Evolutionary conservation across 805 yeast genomes (phyloP).

Genomic region (Sugiyamaella qingdaonensis): DNA sequence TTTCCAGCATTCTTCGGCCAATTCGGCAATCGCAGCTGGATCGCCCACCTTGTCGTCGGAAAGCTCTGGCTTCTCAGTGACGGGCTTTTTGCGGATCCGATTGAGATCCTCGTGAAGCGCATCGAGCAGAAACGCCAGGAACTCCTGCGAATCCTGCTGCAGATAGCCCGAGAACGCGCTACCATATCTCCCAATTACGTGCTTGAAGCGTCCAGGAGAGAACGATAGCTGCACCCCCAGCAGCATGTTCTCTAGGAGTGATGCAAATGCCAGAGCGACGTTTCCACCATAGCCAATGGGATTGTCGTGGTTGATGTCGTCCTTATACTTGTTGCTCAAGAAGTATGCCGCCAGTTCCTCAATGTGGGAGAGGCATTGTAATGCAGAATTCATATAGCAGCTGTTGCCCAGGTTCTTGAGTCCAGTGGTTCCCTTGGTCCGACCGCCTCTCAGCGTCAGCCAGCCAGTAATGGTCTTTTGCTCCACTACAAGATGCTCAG

Average conservation of each 20-base stretch:
- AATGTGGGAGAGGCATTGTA: conserved; percentile 80
- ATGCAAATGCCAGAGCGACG: conserved; percentile 72
- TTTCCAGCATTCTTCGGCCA: conserved; percentile 78
- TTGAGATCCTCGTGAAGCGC: conserved; percentile 91
- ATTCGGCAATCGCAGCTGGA: conserved; percentile 41
- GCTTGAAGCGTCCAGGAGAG: conserved; percentile 75
- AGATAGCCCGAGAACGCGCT: conserved; percentile 73
- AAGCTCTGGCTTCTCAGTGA: conserved; percentile 79
- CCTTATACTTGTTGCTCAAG: conserved; percentile 45
- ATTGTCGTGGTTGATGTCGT: conserved; percentile 68
- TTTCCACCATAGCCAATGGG: conserved; percentile 85
- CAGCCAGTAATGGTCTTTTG: conserved; percentile 16
- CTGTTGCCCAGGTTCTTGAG: conserved; percentile 78
- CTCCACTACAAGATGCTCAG: conserved; percentile 13
- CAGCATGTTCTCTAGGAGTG: conserved; percentile 59
- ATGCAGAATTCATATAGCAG: conserved; percentile 92
- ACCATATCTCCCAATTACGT: conserved; percentile 72
- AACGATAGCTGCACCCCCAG: conserved; percentile 29
- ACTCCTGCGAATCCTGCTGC: conserved; percentile 94
- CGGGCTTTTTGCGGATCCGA: conserved; percentile 76
- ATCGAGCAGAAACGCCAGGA: conserved; percentile 80
- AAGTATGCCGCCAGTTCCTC: conserved; percentile 82
- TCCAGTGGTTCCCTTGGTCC: conserved; percentile 50
- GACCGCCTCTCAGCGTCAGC: conserved; percentile 8
- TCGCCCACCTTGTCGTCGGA: conserved; percentile 57